Evolutionary conservation across 805 yeast genomes (phyloP).

Genomic region (Metschnikowia amazonensis): DNA sequence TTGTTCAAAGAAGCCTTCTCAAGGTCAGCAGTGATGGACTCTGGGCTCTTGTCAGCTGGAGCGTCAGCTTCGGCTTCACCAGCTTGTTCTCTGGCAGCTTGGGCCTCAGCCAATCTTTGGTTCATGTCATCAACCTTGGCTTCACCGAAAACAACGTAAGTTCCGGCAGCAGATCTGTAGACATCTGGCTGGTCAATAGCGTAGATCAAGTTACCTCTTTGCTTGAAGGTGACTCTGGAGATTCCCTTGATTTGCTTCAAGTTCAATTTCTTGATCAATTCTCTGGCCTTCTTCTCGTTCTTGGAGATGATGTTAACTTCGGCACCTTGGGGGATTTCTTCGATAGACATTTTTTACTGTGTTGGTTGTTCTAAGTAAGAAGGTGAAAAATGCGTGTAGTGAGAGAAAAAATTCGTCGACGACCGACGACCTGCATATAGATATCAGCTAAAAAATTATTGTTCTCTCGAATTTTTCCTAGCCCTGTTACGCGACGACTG

Average conservation of each 20-base stretch:
- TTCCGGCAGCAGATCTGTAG: constrained; percentile 88
- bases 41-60: constrained; percentile 58
- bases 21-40: constrained; percentile 78
- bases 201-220: constrained; percentile 84
- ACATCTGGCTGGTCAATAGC: constrained; percentile 94
- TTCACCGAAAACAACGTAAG: constrained; percentile 96
- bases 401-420: constrained; percentile 1
- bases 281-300: constrained; percentile 96
- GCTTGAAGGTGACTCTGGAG: constrained; percentile 92
- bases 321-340: constrained; percentile 78
- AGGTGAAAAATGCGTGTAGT: background rate
- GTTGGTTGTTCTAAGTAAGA: background rate
- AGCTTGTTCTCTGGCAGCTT: constrained; percentile 64
- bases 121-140: constrained; percentile 93
- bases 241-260: constrained; percentile 89
- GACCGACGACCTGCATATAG: background rate
- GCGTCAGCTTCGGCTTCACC: constrained; percentile 36
- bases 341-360: constrained; percentile 37
- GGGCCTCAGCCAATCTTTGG: constrained; percentile 80
- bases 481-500: background rate
- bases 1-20: constrained; percentile 55
- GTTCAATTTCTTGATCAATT: constrained; percentile 79
- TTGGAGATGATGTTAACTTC: constrained; percentile 76
- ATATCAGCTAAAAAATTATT: background rate
- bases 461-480: background rate